Conservation (phyloP, 441 rosid genomes). For the Gossypium schwendimanii region DNA sequence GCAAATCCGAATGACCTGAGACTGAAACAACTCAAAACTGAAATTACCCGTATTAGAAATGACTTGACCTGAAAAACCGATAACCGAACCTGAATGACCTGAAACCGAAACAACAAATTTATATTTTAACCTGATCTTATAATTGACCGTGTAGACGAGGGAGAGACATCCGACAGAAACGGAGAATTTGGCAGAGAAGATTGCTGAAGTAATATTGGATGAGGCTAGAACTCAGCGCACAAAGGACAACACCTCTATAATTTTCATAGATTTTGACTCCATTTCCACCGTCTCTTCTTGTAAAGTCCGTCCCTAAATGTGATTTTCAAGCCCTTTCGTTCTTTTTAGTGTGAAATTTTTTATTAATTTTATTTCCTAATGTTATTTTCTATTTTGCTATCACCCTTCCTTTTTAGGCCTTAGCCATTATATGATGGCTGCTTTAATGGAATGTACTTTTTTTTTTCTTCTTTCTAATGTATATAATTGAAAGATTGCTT, state of each 20-base stretch:
- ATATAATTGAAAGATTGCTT: background rate
- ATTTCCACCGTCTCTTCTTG: constrained; percentile 27
- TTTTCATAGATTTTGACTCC: constrained; percentile 68
- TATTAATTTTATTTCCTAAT: background rate
- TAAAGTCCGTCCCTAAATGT: constrained; percentile 33
- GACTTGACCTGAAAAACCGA: background rate
- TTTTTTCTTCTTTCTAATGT: background rate
- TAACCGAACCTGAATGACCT: background rate
- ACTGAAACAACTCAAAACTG: background rate
- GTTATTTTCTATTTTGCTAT: background rate
- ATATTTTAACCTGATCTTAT: background rate
- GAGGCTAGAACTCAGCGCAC: constrained; percentile 87
- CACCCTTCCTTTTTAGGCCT: background rate
- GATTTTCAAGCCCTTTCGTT: constrained; percentile 1
- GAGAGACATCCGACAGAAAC: constrained; percentile 31
- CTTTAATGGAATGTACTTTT: background rate
- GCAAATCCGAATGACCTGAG: background rate
- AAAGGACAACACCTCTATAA: constrained; percentile 85
- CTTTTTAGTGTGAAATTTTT: constrained; percentile 14
- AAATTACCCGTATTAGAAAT: background rate
- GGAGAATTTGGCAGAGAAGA: constrained; percentile 60
- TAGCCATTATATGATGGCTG: background rate
- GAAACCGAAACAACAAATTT: background rate
- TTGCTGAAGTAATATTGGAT: constrained; percentile 59
- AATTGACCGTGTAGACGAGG: constrained; percentile 35